Evolutionary conservation across 2,329 filamentous ascomycete genomes (phyloP), one percentile per base, ranked within the genome.

Genomic region (Scorias spongiosa): DNA sequence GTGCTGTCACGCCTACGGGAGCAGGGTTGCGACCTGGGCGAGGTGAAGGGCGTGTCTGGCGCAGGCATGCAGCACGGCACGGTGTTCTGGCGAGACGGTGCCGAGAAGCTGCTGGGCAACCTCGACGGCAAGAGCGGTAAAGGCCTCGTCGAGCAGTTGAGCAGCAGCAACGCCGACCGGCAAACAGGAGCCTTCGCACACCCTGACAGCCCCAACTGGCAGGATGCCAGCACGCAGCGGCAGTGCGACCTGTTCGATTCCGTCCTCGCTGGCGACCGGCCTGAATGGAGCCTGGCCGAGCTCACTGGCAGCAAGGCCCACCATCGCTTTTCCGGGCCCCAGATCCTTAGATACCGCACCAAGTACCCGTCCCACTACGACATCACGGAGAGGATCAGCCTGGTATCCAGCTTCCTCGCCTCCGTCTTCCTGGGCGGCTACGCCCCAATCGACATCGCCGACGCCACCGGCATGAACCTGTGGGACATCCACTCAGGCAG

Each of bases 41-140:
- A 76, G 42, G 78, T 98, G 50, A 78, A 75, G 57, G 89, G 85
- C 28, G 74, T 98, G 53, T 89, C 84, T 56, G 91, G 87, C 49
- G 88, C 89, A 12, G 88, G 91, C 44, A 93, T 96, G 74, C 91
- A 98, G 70, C 91, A 96, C 64, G 91, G 91, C 29, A 96, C 89
- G 61, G 87, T 96, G 26, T 96, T 91, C 67, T 96, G 89, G 89
- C 82, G 75, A 46, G 62, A 68, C 39, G 66, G 78, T 45, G 88
- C 84, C 5, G 81, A 84, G 58, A 57, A 63, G 7, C 57, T 81
- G 38, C 71, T 96, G 38, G 65, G 61, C 3, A 66, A 56, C 10
- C 66, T 96, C 38, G 71, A 84, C 51, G 20, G 38, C 12, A 36
- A 36, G 32, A 59, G 72, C 2, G 64, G 64, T 15, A 75, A 74